These are phyloP conservation scores for Amyloporia xantha DNA, from an alignment of 768 basidiomycete genomes.

Conservation along the genomic window DNA sequence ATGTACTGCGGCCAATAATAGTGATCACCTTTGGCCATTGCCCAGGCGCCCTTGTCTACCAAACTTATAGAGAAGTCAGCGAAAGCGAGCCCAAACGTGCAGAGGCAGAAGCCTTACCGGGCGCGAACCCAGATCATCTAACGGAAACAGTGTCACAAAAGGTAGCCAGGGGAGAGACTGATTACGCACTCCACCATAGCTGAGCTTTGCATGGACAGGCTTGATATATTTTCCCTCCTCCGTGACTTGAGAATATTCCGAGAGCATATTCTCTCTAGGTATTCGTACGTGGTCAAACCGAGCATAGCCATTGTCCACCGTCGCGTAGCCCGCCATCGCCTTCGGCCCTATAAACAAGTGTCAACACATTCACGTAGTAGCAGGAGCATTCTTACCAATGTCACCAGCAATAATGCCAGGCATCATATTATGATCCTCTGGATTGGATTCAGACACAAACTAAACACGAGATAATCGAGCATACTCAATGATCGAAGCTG, in stretches of 20 bases:
- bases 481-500: slow-evolving; percentile 59
- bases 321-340: slow-evolving; percentile 38
- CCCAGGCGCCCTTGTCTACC: slow-evolving; percentile 56
- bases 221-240: slow-evolving; percentile 55
- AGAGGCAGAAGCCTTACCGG: slow-evolving; percentile 32
- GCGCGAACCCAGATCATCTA: slow-evolving; percentile 75
- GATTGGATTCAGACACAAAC: not conserved
- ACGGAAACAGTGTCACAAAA: not conserved
- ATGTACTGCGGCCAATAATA: not conserved
- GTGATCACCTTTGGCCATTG: slow-evolving; percentile 52
- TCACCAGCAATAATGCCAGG: slow-evolving; percentile 64
- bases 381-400: slow-evolving; percentile 38
- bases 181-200: slow-evolving; percentile 62
- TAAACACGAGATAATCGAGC: slow-evolving; percentile 3
- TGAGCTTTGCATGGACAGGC: slow-evolving; percentile 68
- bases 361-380: not conserved
- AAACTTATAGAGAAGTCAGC: slow-evolving; percentile 36
- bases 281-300: slow-evolving; percentile 60
- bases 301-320: slow-evolving; percentile 64
- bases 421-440: slow-evolving; percentile 54
- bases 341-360: slow-evolving; percentile 43
- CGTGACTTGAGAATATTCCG: slow-evolving; percentile 65
- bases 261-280: slow-evolving; percentile 67
- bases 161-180: not conserved
- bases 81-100: not conserved